phyloP scores from a whole-genome alignment of 208 protist genomes.

The Wallacemonas sp. region DNA sequence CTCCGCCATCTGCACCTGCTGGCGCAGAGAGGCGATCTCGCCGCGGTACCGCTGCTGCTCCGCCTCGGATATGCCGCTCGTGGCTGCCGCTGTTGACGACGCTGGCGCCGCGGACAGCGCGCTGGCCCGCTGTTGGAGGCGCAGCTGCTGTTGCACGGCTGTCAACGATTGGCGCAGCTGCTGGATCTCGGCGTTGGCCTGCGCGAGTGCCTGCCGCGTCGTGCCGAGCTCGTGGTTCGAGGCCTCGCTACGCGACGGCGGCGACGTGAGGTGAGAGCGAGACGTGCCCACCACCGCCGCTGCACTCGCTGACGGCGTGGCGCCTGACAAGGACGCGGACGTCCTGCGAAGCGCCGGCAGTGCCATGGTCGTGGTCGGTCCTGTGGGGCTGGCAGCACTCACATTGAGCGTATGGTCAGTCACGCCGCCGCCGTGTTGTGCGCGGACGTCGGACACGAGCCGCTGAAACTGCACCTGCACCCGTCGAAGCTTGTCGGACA shows the following conservation, averaged over 20 bases:
- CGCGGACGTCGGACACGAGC: constrained; percentile 59
- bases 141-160: constrained; percentile 13
- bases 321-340: background rate
- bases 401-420: background rate
- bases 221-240: constrained; percentile 27
- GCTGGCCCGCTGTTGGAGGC: background rate
- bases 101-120: constrained; percentile 6
- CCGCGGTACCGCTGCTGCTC: constrained; percentile 8
- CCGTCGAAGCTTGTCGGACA: constrained; percentile 62
- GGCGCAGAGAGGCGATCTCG: constrained; percentile 18
- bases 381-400: background rate
- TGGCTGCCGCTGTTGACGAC: background rate
- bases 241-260: background rate
- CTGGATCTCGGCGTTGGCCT: constrained; percentile 43
- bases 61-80: background rate
- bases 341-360: background rate
- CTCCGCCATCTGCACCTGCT: constrained; percentile 11
- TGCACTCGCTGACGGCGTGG: too few species aligned
- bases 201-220: constrained; percentile 45
- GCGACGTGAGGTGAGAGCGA: constrained; percentile 1
- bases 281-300: too few species aligned
- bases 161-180: constrained; percentile 25
- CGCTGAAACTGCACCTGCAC: constrained; percentile 78
- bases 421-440: constrained; percentile 4
- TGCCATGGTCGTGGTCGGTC: background rate